phyloP scores from a whole-genome alignment of 2,329 filamentous ascomycete species.

The Sclerotiophoma versabilis region DNA sequence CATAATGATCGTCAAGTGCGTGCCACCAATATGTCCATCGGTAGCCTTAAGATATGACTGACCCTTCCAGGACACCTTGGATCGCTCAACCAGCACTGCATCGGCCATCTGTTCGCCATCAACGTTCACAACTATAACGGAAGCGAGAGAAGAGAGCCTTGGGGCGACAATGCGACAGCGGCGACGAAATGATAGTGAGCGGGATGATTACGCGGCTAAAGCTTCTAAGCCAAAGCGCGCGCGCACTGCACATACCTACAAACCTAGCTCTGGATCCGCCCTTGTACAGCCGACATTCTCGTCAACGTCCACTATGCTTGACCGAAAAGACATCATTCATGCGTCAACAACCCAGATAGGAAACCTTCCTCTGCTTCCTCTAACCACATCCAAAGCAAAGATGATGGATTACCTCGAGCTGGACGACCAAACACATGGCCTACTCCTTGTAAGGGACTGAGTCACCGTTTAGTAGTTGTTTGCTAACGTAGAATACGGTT shows the following conservation, averaged over 20 bases:
- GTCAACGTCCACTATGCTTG: neutral
- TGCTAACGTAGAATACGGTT: neutral
- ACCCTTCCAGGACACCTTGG: too few relatives aligned
- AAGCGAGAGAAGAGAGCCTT: too few relatives aligned
- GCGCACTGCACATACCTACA: too few relatives aligned
- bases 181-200: neutral
- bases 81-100: neutral
- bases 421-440: neutral
- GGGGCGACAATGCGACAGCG: neutral
- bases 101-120: neutral
- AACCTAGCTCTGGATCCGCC: neutral
- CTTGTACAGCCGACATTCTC: neutral
- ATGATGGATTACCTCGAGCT: neutral
- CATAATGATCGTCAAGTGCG: too few relatives aligned
- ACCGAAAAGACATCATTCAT: neutral
- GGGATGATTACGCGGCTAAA: neutral
- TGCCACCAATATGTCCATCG: too few relatives aligned
- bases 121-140: neutral
- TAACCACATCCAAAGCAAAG: neutral
- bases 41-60: too few relatives aligned
- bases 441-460: too few relatives aligned
- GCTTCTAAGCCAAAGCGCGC: neutral
- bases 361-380: neutral
- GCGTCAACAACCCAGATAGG: too few relatives aligned
- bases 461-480: neutral